Evolutionary conservation across 768 basidiomycete species (phyloP).

Genomic region (Pulveroboletus sp.): DNA sequence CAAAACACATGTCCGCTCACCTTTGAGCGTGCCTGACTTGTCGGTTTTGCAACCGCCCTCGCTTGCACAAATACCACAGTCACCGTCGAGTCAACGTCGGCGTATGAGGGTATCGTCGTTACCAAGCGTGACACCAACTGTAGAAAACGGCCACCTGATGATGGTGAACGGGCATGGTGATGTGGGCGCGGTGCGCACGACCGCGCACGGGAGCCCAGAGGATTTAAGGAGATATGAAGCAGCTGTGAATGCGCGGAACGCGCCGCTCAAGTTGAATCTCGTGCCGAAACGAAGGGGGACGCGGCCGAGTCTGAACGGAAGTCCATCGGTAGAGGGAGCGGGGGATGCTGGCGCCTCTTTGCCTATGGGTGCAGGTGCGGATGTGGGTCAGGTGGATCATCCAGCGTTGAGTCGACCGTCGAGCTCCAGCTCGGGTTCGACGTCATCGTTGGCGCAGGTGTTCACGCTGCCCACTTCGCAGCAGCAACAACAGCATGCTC

Average conservation of each 20-base stretch:
- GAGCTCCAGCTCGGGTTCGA: slow-evolving; percentile 29
- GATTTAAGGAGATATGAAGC: slow-evolving; percentile 71
- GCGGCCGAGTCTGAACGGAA: slow-evolving; percentile 14
- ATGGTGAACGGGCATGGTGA: slow-evolving; percentile 18
- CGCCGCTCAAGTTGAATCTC: slow-evolving; percentile 55
- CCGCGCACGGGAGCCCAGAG: slow-evolving; percentile 46
- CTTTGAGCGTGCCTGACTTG: slow-evolving; percentile 38
- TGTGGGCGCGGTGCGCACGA: slow-evolving; percentile 32
- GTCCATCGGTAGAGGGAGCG: slow-evolving; percentile 11
- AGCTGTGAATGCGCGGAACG: slow-evolving; percentile 65
- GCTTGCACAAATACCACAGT: slow-evolving; percentile 21
- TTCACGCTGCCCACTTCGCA: slow-evolving; percentile 28
- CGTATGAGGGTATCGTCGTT: slow-evolving; percentile 61
- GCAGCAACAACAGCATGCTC: slow-evolving; percentile 1
- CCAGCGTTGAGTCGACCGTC: slow-evolving; percentile 33
- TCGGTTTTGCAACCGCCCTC: slow-evolving; percentile 9
- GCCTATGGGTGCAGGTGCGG: not conserved
- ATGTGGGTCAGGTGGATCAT: slow-evolving; percentile 11
- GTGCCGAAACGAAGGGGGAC: slow-evolving; percentile 38
- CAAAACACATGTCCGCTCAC: slow-evolving; percentile 65
- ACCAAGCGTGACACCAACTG: slow-evolving; percentile 64
- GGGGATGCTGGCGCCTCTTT: not conserved
- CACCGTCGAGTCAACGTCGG: slow-evolving; percentile 30
- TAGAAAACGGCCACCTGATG: slow-evolving; percentile 19
- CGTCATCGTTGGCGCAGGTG: slow-evolving; percentile 39